Evolutionary conservation across 768 basidiomycete species (phyloP), one percentile per base, ranked within the genome.

Genomic region (Clitopilus passeckerianus): DNA sequence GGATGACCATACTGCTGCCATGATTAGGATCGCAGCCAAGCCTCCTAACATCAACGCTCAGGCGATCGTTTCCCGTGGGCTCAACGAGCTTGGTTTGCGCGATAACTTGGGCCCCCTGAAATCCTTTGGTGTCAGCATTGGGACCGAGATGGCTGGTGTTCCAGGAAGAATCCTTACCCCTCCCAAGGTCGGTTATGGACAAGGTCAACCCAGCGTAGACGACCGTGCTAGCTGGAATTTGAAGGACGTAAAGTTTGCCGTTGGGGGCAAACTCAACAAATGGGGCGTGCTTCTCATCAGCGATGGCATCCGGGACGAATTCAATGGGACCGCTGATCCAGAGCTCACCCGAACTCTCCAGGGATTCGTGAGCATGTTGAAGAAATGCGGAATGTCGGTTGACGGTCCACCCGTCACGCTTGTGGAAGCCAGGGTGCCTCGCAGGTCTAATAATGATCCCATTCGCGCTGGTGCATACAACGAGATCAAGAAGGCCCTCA

Each of bases 201-300:
- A 56, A 65, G 77, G 67, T 67, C 73, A 57, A 46, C 76, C 70
- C 57, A 69, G 55, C 54, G 68, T 80, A n/a, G 83, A 91, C 58
- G 80, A 77, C 33, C 80, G 83, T n/a, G 92, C 88, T 0, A 83
- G 84, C 63, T 93, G 91, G 91, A 93, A 93, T 62, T 74, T 93
- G 59, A 80, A 81, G 53, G 77, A 79, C 46, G 79, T 88, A 64
- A 83, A 80, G 63, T 93, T 93, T 65, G 73, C 82, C 2, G 71
- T 68, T 23, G 88, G 89, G 9, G 84, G 76, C 6, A 71, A 65
- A 14, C 70, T 93, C 54, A 74, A 75, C 22, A 82, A 81, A 22
- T 91, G 90, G 89, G 81, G 78, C 1, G 86, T 91, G 10, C 72
- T 93, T 14, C 72, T 91, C 44, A 83, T 93, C 63, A 73, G 77